A percentile compares a stretch with the other conserved stretches of the same genome.
These are phyloP conservation scores for Penicillium maclennaniae DNA, from an alignment of 495 filamentous ascomycete species.

Conservation along the genomic window DNA sequence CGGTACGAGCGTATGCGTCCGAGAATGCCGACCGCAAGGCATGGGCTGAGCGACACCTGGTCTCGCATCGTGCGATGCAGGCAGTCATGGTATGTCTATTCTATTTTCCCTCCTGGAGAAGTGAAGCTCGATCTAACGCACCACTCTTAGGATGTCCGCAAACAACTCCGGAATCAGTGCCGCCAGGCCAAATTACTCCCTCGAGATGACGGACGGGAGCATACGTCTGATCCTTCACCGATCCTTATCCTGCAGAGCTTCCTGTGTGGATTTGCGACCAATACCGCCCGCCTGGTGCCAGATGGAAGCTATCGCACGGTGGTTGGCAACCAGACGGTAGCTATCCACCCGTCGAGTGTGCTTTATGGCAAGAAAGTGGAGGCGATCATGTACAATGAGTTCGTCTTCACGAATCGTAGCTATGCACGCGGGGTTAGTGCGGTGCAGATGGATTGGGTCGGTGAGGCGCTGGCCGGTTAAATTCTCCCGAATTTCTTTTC, in stretches of 20 bases:
- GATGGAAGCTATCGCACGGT: constrained; percentile 85
- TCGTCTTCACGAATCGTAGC: constrained; percentile 88
- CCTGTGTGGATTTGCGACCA: constrained; percentile 72
- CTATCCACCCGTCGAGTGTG: constrained; percentile 84
- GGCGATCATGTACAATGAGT: constrained; percentile 94
- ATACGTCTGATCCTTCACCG: constrained; percentile 28
- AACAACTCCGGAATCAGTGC: constrained; percentile 73
- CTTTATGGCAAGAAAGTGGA: constrained; percentile 84
- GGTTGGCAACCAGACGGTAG: constrained; percentile 77
- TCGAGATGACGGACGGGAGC: constrained; percentile 9
- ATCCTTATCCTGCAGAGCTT: constrained; percentile 72
- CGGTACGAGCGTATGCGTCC: constrained; percentile 74
- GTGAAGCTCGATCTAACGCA: constrained; percentile 1
- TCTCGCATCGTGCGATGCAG: constrained; percentile 81
- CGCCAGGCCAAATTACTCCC: constrained; percentile 41
- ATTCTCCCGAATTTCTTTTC: background rate
- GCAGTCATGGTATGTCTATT: constrained; percentile 61
- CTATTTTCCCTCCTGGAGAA: background rate
- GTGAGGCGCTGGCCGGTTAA: constrained; percentile 55
- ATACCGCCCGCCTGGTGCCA: constrained; percentile 76
- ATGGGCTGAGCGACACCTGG: constrained; percentile 75
- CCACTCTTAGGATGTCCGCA: constrained; percentile 67
- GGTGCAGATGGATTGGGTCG: constrained; percentile 84
- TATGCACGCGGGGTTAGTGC: constrained; percentile 87
- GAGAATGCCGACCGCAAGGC: constrained; percentile 68